These are phyloP conservation scores for Pseudogymnoascus sp. DNA, from an alignment of 2,329 filamentous ascomycete species.

Conservation along the genomic window DNA sequence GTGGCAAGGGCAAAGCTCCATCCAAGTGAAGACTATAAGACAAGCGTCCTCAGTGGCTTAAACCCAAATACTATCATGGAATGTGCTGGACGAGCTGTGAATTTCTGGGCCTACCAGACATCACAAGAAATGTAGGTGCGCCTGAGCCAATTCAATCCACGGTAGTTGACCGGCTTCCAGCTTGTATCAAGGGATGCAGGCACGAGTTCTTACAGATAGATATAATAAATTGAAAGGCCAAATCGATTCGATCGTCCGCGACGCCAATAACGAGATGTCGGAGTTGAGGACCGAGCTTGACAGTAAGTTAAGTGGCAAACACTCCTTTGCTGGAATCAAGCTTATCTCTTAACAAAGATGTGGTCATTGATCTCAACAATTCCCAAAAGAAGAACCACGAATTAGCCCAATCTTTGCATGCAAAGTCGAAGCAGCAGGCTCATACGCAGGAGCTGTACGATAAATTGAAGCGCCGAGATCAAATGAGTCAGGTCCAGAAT, in stretches of 20 bases:
- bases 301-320: conserved; percentile 38
- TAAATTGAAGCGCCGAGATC: conserved; percentile 49
- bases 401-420: conserved; percentile 55
- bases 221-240: conserved; percentile 57
- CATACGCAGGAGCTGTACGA: conserved; percentile 62
- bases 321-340: background rate
- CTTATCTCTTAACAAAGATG: background rate
- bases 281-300: conserved; percentile 57
- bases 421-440: conserved; percentile 63
- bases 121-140: conserved; percentile 69
- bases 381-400: conserved; percentile 68
- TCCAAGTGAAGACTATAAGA: conserved; percentile 84
- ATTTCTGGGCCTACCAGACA: conserved; percentile 82
- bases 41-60: conserved; percentile 74
- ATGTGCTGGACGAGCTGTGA: conserved; percentile 69
- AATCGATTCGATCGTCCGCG: conserved; percentile 65
- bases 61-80: conserved; percentile 79
- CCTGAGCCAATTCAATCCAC: background rate
- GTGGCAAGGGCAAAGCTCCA: conserved; percentile 64
- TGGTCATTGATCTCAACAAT: conserved; percentile 49
- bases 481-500: conserved; percentile 48
- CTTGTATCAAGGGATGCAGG: conserved; percentile 69
- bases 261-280: conserved; percentile 68
- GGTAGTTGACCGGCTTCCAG: conserved; percentile 33
- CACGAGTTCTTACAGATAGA: conserved; percentile 65